Percentiles rank a stretch among this genome's conserved stretches.
Evolutionary conservation across 2,329 filamentous ascomycete genomes (phyloP).

Genomic region (Thelonectria discophora): DNA sequence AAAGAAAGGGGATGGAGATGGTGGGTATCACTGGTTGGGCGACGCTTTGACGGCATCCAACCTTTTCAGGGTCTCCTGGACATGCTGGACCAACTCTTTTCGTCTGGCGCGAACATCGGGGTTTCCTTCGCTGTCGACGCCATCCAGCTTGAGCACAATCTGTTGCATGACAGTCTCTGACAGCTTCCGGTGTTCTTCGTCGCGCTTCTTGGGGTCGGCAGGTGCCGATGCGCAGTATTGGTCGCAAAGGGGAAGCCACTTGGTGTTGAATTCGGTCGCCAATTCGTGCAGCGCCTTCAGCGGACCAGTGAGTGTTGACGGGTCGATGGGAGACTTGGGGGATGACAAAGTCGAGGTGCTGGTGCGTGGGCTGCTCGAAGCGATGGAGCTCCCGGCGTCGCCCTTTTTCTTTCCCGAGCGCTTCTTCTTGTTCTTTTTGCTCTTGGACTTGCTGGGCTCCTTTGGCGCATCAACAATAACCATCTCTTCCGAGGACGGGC

Average conservation of each 20-base stretch:
- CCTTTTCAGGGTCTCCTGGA: conserved; percentile 71
- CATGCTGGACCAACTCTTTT: conserved; percentile 77
- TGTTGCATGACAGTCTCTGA: conserved; percentile 81
- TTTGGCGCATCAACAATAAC: conserved; percentile 54
- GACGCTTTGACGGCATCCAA: conserved; percentile 62
- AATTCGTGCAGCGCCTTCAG: conserved; percentile 73
- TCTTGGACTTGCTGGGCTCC: conserved; percentile 48
- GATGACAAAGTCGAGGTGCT: conserved; percentile 52
- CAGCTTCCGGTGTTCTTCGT: conserved; percentile 78
- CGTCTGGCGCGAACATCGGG: conserved; percentile 69
- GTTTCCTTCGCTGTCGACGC: conserved; percentile 77
- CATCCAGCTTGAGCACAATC: conserved; percentile 79
- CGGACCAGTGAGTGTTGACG: conserved; percentile 47
- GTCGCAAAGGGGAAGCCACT: conserved; percentile 71
- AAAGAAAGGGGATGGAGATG: conserved; percentile 15
- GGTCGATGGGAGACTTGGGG: conserved; percentile 36
- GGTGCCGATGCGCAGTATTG: conserved; percentile 72
- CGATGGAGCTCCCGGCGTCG: conserved; percentile 45
- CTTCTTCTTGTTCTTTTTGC: conserved; percentile 55
- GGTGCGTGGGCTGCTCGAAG: conserved; percentile 56
- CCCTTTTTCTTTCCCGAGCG: conserved; percentile 47
- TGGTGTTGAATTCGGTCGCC: conserved; percentile 67
- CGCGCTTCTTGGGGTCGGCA: conserved; percentile 70
- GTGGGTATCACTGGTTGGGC: conserved; percentile 18
- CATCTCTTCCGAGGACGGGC: conserved; percentile 55